Evolutionary conservation across 2,329 filamentous ascomycete species (phyloP), one percentile per base, ranked within the genome.

Genomic region (Pseudogymnoascus sp.): DNA sequence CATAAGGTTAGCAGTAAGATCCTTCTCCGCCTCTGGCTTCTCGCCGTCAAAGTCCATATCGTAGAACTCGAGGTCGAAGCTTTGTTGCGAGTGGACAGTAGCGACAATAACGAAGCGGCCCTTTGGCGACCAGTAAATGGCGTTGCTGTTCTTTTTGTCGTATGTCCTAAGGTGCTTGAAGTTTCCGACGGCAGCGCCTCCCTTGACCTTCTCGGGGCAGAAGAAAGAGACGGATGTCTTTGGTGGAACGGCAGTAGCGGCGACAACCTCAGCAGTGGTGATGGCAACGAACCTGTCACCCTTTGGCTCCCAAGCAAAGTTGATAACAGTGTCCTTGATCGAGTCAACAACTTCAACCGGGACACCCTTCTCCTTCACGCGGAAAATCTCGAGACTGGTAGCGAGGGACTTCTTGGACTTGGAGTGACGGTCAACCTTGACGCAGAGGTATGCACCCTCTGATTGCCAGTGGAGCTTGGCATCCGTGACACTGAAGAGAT

Each of bases 101-200:
- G 92, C 95, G 63, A 99, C 86, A 57, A 97, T 88, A 39, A 97
- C 93, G 73, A 99, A 99, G 60, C 95, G 88, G 62, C 95, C 95
- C 76, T 88, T 91, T 23, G 95, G 95, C 18, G 92, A 96, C 95
- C 95, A 99, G 86, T 97, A 97, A 73, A 99, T 99, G 68, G 91
- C 93, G 74, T 99, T 99, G 84, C 90, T 96, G 79, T 96, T 97
- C 86, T 97, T 97, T 86, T 97, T 97, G 72, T 99, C 95, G 63
- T 96, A 82, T 7, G 93, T 97, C 67, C 92, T 87, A 69, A 97
- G 87, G 75, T 96, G 91, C 81, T 93, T 96, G 84, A 97, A 99
- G 82, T 96, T 97, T 68, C 95, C 95, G 36, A 90, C 82, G 23
- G 84, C 82, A 62, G 84, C 75, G 29, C 83, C 78, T 64, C 84